Evolutionary conservation across 78 protist species (phyloP), one percentile per base, ranked within the genome.

Genomic region (Capsaspora owczarzaki): DNA sequence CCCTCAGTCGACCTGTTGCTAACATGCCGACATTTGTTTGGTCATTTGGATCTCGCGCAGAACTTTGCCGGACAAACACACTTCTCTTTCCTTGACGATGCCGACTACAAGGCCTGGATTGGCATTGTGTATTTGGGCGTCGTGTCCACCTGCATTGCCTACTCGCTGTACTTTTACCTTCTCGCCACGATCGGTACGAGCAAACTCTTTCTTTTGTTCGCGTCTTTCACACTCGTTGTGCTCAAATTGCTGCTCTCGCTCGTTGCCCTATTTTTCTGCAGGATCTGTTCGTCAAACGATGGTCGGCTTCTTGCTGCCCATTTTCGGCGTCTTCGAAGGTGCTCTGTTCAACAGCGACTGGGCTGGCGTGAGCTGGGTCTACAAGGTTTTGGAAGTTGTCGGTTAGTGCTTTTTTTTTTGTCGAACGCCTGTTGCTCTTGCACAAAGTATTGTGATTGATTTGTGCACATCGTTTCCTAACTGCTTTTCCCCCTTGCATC

Each of bases 291-390:
- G 10, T 20, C 82, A 78, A 25, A 49, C 82, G 6, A 43, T 78
- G 51, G 82, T 78, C 20, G 82, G 82, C 51, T 78, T 46, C 8
- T 29, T 78, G 25, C 51, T 78, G 37, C 82, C 82, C 63, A 61
- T 78, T 10, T 78, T 63, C 37, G 82, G 82, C 8, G 16, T 78
- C 8, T 66, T 78, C 12, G 72, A 38, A 14, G 82, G 82, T 29
- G 71, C 43, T 6, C 2, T 78, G 3, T 43, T 49, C 19, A 29
- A 60, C 41, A n/a, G 31, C 14, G 82, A 78, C 33, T 78, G 82
- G 82, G 69, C 29, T 3, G 82, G 82, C 33, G 61, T 49, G 20
- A 19, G 47, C 25, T 25, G 41, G 29, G 35, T 33, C 33, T 78
- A 78, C 71, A 78, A 35, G n/a, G 56, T 14, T 2, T 4, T 51